A percentile compares a stretch with the other conserved stretches of the same genome.
Evolutionary conservation across 495 filamentous ascomycete genomes (phyloP).

Genomic region (Extremus antarcticus): DNA sequence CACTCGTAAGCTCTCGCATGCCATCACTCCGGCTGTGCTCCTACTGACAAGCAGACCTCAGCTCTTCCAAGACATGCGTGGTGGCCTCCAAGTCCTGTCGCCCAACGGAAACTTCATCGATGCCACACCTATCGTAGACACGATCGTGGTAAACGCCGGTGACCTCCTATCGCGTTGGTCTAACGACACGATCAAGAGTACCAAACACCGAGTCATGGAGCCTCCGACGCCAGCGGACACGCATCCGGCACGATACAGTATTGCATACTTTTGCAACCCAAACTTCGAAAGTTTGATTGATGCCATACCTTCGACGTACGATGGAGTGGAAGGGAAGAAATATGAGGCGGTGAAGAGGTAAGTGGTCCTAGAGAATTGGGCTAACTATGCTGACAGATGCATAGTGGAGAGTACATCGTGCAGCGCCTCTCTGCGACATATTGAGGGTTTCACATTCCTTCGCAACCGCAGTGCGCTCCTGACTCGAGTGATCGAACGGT

Average conservation of each 20-base stretch:
- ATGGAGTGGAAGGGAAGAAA: constrained; percentile 56
- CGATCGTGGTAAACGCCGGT: constrained; percentile 84
- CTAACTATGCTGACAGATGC: constrained; percentile 18
- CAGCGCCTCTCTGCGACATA: constrained; percentile 65
- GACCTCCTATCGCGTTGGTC: constrained; percentile 83
- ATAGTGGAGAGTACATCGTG: constrained; percentile 71
- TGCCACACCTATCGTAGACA: constrained; percentile 69
- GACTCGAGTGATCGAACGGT: too few species aligned
- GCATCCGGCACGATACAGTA: constrained; percentile 56
- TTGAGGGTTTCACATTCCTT: constrained; percentile 5
- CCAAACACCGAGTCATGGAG: constrained; percentile 81
- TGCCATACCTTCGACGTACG: constrained; percentile 77
- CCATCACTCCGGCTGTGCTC: too few species aligned
- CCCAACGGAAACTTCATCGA: constrained; percentile 71
- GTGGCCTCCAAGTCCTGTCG: constrained; percentile 74
- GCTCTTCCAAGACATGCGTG: constrained; percentile 75
- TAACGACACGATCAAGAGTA: constrained; percentile 81
- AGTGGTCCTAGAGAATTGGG: background rate
- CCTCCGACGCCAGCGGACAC: constrained; percentile 44
- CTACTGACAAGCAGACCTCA: constrained; percentile 24
- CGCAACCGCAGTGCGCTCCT: too few species aligned
- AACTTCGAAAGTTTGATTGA: constrained; percentile 71
- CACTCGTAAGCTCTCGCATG: constrained; percentile 1
- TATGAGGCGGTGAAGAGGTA: constrained; percentile 56
- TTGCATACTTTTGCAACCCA: constrained; percentile 83